Base-by-base conservation (phyloP, 768 basidiomycete species). In the Podaxis carcinomalis region DNA sequence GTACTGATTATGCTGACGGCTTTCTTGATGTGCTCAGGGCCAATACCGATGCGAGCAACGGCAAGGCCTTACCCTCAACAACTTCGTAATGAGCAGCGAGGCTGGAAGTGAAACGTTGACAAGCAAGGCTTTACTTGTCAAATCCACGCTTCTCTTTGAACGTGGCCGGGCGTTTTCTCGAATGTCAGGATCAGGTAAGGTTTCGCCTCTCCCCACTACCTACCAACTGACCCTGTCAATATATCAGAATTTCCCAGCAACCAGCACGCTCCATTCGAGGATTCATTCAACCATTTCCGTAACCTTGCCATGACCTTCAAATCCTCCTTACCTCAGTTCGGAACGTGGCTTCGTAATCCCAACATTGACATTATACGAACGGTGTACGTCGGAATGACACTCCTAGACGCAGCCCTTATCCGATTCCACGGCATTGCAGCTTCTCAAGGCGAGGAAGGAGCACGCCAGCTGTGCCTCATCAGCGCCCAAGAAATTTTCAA, bases 401-500 rank as follows among this genome's bases (percentile, higher is more conserved):
- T 63, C n/a, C 32, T 63, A 1, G 44, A 58, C 14, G 57, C 57
- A 3, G 56, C 62, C 1, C 39, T 55, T 6, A 58, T 63, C 40
- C 39, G 50, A n/a, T 27, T 63, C 37, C 46, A 63, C 16, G 57
- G 32, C 3, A 4, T 47, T 19, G 49, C 51, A 6, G 25, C 42
- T 13, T 11, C 51, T 3, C 56, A 36, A 23, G 62, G 62, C 21
- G 56, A 57, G 27, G 62, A 58, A 14, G 36, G 40, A 9, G 36
- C 50, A 54, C 21, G 9, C 3, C 59, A 60, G 28, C 39, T 52
- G 32, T 28, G 59, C 27, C 3, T 58, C 3, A 54, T 53, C 21
- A 49, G 50, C 23, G 62, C 62, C 10, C 51, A 57, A 7, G 57
- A 54, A 10, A 58, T 58, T 19, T 52, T 63, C 21, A 58, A 58